phyloP scores from a whole-genome alignment of 306 rosid genomes.

The Amphicarpaea edgeworthii region DNA sequence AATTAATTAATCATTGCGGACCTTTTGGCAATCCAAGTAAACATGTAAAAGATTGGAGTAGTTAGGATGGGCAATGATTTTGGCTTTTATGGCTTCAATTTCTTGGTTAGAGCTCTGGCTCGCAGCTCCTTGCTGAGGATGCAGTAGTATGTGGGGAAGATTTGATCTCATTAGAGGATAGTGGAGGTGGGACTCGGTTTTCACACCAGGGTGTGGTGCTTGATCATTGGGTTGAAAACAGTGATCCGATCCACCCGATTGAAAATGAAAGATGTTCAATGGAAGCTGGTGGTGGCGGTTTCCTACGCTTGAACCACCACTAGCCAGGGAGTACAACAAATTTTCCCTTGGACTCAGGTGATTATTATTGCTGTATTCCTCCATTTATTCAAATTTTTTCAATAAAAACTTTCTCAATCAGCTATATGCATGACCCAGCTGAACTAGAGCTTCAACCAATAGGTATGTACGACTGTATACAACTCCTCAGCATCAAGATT shows the following conservation, averaged over 20 bases:
- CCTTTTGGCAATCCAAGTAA: conserved; percentile 97
- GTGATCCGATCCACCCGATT: conserved; percentile 59
- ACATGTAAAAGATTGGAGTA: conserved; percentile 84
- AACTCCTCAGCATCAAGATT: neutral
- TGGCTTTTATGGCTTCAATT: conserved; percentile 78
- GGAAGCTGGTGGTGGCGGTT: conserved; percentile 39
- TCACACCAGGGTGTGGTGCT: conserved; percentile 52
- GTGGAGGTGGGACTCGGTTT: conserved; percentile 55
- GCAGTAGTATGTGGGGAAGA: conserved; percentile 33
- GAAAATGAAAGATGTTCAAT: conserved; percentile 64
- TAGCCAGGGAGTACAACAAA: conserved; percentile 65
- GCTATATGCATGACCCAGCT: neutral
- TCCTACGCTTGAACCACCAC: conserved; percentile 35
- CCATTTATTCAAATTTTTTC: conserved; percentile 54
- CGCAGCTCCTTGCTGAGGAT: conserved; percentile 42
- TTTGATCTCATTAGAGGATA: conserved; percentile 60
- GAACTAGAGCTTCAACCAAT: neutral
- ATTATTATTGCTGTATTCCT: conserved; percentile 59
- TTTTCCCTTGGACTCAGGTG: conserved; percentile 64
- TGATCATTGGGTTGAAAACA: conserved; percentile 58
- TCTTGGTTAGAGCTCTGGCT: conserved; percentile 53
- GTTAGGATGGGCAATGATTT: conserved; percentile 91
- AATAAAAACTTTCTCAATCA: neutral
- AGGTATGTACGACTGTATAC: neutral
- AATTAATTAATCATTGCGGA: conserved; percentile 14